Evolutionary conservation across 1,139 yeast genomes (phyloP).

Genomic region (Sugiyamaella paludigena): DNA sequence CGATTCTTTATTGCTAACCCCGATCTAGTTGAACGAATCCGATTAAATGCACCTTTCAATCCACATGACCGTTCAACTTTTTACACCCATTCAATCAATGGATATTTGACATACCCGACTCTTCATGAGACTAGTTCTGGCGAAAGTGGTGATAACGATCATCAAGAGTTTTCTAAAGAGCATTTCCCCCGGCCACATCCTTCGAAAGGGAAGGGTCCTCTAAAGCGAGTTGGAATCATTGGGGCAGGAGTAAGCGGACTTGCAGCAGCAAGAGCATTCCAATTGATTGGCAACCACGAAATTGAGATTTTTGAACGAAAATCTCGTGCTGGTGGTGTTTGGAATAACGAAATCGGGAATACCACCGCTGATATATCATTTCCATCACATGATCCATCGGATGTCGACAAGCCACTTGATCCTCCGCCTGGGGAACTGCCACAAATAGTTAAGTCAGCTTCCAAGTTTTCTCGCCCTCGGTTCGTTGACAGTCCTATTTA

Average conservation of each 20-base stretch:
- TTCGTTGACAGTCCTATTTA: conserved; percentile 7
- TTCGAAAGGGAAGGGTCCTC: too few species aligned
- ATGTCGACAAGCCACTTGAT: conserved; percentile 9
- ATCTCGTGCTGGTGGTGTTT: conserved; percentile 6
- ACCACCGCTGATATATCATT: neutral
- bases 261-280: conserved; percentile 7
- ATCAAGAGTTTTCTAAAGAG: too few species aligned
- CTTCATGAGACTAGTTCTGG: too few species aligned
- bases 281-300: conserved; percentile 1
- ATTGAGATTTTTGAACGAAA: conserved; percentile 8
- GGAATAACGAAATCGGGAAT: conserved; percentile 3
- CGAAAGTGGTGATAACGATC: too few species aligned
- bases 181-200: too few species aligned
- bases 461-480: neutral
- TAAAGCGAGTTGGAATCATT: conserved; percentile 8
- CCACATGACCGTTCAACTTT: conserved; percentile 38
- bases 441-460: neutral
- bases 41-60: conserved; percentile 34
- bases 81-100: conserved; percentile 25
- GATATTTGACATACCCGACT: neutral
- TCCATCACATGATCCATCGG: conserved; percentile 2
- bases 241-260: conserved; percentile 13
- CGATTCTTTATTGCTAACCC: conserved; percentile 50
- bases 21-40: conserved; percentile 44
- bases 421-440: conserved; percentile 3